Conservation (phyloP, 495 filamentous ascomycete genomes). For the Tuber melanosporum region DNA sequence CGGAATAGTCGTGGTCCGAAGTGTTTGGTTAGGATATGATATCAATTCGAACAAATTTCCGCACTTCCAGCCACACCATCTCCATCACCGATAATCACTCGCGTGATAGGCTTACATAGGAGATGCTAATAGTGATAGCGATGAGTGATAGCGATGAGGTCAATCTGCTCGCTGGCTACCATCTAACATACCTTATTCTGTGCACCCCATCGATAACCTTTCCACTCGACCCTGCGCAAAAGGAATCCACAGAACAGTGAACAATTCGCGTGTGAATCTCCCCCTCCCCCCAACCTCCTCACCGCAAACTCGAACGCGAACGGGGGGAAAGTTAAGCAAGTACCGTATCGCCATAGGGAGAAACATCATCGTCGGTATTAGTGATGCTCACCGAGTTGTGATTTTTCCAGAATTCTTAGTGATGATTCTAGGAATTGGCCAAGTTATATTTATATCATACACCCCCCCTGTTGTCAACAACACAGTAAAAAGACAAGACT, state of each 20-base stretch:
- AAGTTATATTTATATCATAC: not conserved
- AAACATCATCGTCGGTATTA: not conserved
- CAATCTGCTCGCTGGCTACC: not conserved
- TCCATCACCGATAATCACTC: not conserved
- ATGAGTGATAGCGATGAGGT: not conserved
- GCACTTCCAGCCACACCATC: not conserved
- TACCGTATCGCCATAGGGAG: not conserved
- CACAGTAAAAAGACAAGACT: not conserved
- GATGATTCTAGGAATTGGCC: not conserved
- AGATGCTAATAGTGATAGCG: too few species aligned
- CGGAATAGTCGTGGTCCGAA: not conserved
- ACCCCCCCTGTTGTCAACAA: not conserved
- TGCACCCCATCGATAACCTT: not conserved
- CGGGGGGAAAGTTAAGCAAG: not conserved
- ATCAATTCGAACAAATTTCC: not conserved
- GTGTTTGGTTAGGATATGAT: not conserved
- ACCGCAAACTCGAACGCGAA: not conserved
- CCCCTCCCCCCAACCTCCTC: not conserved
- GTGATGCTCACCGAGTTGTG: not conserved
- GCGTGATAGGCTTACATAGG: not conserved
- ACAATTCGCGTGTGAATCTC: not conserved
- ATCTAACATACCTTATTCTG: not conserved
- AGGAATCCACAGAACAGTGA: not conserved
- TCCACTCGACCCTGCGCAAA: not conserved
- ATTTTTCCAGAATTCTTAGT: not conserved